Conservation (phyloP, 192 early-diverging fungal genomes). For the Helicostylum pulchrum region DNA sequence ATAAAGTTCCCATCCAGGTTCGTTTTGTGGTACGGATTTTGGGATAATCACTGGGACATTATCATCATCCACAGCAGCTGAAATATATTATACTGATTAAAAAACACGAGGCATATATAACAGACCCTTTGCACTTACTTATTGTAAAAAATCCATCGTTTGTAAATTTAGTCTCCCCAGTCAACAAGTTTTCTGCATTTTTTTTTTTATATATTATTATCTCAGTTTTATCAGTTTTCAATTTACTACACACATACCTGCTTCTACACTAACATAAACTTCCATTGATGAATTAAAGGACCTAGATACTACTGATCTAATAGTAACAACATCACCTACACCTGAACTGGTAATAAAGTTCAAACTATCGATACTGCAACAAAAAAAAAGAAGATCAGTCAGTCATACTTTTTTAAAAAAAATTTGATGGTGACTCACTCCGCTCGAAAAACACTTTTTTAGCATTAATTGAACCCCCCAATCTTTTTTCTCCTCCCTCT, state of each 20-base stretch:
- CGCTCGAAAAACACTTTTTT: too few relatives aligned
- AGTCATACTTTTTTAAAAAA: background rate
- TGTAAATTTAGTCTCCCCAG: constrained; percentile 53
- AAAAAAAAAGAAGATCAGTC: background rate
- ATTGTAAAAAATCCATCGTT: constrained; percentile 61
- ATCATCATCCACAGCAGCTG: constrained; percentile 39
- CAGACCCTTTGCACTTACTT: constrained; percentile 26
- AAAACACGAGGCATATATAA: background rate
- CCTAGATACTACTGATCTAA: constrained; percentile 52
- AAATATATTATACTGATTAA: background rate
- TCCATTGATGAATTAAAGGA: constrained; percentile 55
- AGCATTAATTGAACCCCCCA: background rate
- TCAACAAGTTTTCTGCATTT: constrained; percentile 45
- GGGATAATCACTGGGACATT: constrained; percentile 40
- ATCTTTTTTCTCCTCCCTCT: background rate
- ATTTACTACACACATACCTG: constrained; percentile 17
- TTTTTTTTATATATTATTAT: background rate
- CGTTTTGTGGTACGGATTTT: constrained; percentile 33
- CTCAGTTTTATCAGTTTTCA: background rate
- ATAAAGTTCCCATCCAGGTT: constrained; percentile 38
- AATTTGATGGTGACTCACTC: background rate
- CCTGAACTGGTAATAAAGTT: constrained; percentile 53
- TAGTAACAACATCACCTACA: constrained; percentile 53
- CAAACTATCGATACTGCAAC: constrained; percentile 50
- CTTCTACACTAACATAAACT: constrained; percentile 55